These are phyloP conservation scores for Yamadazyma tumulicola DNA, from an alignment of 805 yeast species.

Conservation along the genomic window DNA sequence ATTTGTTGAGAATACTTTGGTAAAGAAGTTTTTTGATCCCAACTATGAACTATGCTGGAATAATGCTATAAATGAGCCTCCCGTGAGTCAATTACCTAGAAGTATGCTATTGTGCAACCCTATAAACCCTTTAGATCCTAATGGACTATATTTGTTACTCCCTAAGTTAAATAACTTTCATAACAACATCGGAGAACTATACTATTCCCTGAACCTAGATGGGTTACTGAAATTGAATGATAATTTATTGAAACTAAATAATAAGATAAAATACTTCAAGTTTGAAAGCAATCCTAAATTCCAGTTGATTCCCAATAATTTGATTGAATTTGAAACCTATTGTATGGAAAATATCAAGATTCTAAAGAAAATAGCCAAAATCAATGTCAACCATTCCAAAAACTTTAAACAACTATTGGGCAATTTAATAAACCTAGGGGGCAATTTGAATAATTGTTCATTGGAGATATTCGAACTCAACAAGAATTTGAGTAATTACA, in stretches of 20 bases:
- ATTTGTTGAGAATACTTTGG: conserved; percentile 33
- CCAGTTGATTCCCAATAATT: conserved; percentile 26
- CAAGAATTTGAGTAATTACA: conserved; percentile 22
- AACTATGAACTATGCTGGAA: conserved; percentile 48
- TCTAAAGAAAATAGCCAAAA: conserved; percentile 32
- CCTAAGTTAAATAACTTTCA: conserved; percentile 40
- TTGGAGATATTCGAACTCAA: conserved; percentile 36
- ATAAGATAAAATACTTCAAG: conserved; percentile 22
- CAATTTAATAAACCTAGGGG: conserved; percentile 50
- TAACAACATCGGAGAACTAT: conserved; percentile 15
- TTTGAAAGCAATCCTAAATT: conserved; percentile 11
- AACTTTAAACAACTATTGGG: conserved; percentile 37
- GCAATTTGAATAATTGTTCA: conserved; percentile 53
- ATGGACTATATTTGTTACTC: conserved; percentile 48
- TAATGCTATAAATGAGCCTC: conserved; percentile 48
- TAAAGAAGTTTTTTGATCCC: conserved; percentile 50
- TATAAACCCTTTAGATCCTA: conserved; percentile 47
- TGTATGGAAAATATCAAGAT: conserved; percentile 32
- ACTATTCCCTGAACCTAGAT: conserved; percentile 24
- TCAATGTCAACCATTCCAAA: conserved; percentile 35
- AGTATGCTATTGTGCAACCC: conserved; percentile 50
- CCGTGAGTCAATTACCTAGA: conserved; percentile 42
- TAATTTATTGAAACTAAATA: conserved; percentile 29
- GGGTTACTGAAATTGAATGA: conserved; percentile 32
- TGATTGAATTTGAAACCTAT: conserved; percentile 31